phyloP scores from a whole-genome alignment of 1,139 yeast genomes.

The Saccharomyces hybrid region DNA sequence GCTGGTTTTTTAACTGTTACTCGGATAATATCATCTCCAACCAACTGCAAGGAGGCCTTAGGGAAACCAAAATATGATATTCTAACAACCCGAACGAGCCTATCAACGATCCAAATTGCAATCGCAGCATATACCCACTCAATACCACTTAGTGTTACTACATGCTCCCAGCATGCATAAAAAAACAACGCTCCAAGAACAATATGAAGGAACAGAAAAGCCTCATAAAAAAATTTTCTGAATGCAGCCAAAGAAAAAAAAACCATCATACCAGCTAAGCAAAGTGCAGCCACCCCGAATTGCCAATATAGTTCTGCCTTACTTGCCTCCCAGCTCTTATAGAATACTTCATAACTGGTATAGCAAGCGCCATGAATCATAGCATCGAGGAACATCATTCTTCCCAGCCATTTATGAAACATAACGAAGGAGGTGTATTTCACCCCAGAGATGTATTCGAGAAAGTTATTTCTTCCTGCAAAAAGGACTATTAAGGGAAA shows the following conservation, averaged over 20 bases:
- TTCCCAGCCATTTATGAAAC: conserved; percentile 59
- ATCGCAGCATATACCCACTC: conserved; percentile 45
- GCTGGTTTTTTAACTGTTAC: conserved; percentile 33
- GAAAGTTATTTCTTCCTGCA: conserved; percentile 56
- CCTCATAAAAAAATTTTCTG: conserved; percentile 54
- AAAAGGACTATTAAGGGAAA: conserved; percentile 47
- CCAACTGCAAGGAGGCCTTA: conserved; percentile 42
- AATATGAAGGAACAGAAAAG: conserved; percentile 54
- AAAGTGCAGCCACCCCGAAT: conserved; percentile 47
- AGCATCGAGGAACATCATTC: conserved; percentile 35
- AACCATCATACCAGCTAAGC: conserved; percentile 36
- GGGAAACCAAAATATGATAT: conserved; percentile 39
- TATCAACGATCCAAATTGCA: conserved; percentile 59
- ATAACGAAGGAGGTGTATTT: conserved; percentile 48
- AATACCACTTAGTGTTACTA: conserved; percentile 38
- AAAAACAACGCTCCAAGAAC: conserved; percentile 48
- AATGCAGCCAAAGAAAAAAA: conserved; percentile 42
- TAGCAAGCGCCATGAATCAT: conserved; percentile 42
- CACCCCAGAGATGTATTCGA: conserved; percentile 60
- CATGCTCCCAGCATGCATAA: conserved; percentile 55
- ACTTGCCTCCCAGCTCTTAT: conserved; percentile 8
- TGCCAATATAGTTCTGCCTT: conserved; percentile 25
- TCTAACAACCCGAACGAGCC: conserved; percentile 45
- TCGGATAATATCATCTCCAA: conserved; percentile 36
- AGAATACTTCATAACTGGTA: conserved; percentile 31